Conservation (phyloP, 805 yeast genomes). For the Lipomyces japonicus region DNA sequence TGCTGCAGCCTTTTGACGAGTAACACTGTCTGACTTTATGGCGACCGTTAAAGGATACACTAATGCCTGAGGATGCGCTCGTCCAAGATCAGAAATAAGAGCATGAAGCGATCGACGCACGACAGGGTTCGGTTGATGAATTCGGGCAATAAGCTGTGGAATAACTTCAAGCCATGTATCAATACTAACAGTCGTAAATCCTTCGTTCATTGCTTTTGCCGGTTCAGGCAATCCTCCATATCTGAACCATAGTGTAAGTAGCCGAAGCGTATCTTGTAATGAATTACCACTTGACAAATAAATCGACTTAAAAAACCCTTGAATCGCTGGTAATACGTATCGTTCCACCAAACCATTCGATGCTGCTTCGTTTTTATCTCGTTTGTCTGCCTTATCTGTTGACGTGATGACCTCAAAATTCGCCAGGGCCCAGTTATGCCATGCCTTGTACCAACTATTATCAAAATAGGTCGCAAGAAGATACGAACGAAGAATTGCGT, state of each 20-base stretch:
- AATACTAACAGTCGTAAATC: constrained; percentile 80
- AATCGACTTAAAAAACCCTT: constrained; percentile 93
- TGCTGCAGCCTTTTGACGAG: constrained; percentile 85
- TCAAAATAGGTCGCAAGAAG: constrained; percentile 93
- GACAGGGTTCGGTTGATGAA: constrained; percentile 86
- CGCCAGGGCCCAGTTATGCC: constrained; percentile 99
- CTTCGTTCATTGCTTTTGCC: constrained; percentile 83
- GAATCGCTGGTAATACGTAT: constrained; percentile 93
- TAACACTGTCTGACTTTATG: constrained; percentile 84
- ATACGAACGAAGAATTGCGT: constrained; percentile 85
- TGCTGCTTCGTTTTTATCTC: constrained; percentile 20
- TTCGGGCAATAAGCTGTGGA: constrained; percentile 92
- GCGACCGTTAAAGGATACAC: constrained; percentile 96
- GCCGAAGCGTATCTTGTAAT: constrained; percentile 84
- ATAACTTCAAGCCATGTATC: constrained; percentile 95
- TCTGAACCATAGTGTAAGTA: constrained; percentile 90
- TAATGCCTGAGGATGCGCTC: constrained; percentile 95
- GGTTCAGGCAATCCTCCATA: constrained; percentile 94
- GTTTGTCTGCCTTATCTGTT: constrained; percentile 35
- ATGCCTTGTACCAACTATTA: constrained; percentile 91
- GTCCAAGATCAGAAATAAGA: constrained; percentile 79
- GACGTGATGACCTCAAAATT: constrained; percentile 90
- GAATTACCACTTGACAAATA: constrained; percentile 82
- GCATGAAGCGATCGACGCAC: constrained; percentile 79
- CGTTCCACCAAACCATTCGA: constrained; percentile 56